Evolutionary conservation across 2,329 filamentous ascomycete species (phyloP).

Genomic region (Trichophaea hybrida): DNA sequence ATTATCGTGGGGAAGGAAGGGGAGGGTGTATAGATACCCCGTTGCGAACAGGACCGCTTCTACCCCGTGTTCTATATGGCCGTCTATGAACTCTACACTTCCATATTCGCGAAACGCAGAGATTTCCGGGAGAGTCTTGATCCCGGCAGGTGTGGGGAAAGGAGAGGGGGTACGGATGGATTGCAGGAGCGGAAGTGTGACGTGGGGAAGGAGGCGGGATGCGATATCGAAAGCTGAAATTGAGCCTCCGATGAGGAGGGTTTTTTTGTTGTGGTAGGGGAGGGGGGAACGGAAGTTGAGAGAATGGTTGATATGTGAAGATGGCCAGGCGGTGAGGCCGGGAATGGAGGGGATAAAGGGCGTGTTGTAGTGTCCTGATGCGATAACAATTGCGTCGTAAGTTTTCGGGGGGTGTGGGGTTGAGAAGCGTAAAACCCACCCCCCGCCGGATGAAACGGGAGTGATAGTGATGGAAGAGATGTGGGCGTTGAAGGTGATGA

Average conservation of each 20-base stretch:
- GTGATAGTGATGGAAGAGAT: conserved; percentile 5
- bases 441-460: background rate
- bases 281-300: conserved; percentile 62
- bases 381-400: conserved; percentile 64
- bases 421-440: background rate
- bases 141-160: conserved; percentile 33
- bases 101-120: conserved; percentile 41
- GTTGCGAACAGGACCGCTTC: conserved; percentile 78
- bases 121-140: conserved; percentile 44
- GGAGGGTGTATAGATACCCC: conserved; percentile 74
- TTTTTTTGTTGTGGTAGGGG: conserved; percentile 52
- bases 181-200: conserved; percentile 47
- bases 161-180: conserved; percentile 40
- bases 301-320: conserved; percentile 61
- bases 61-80: conserved; percentile 48
- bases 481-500: conserved; percentile 20
- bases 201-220: conserved; percentile 52
- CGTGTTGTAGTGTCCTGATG: conserved; percentile 60
- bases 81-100: conserved; percentile 52
- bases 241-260: conserved; percentile 70
- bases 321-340: conserved; percentile 45
- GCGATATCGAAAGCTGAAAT: conserved; percentile 77
- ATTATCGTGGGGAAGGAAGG: conserved; percentile 46
- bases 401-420: background rate
- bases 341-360: conserved; percentile 51